Evolutionary conservation across 2,329 filamentous ascomycete genomes (phyloP), one percentile per base, ranked within the genome.

Genomic region (Leptographium galeiforme): DNA sequence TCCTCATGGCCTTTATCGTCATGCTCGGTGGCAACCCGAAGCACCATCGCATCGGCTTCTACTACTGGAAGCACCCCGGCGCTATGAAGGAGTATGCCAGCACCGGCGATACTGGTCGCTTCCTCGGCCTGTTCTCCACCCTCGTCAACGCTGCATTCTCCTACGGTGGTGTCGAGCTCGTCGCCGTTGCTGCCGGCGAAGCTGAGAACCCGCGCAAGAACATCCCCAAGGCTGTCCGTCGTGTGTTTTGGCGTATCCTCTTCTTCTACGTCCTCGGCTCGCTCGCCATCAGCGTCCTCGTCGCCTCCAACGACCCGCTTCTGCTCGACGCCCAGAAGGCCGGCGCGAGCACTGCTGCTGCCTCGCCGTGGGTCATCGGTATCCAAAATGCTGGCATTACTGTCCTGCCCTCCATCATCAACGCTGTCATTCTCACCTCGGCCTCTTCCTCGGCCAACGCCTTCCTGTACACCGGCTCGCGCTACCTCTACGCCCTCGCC

Each of bases 381-480:
- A 87, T 88, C 68, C 74, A 81, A 63, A 71, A 77, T 25, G 74
- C 84, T 6, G 74, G 78, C 12, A 87, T 90, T 60, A 67, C 70
- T 2, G 76, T 73, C 1, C 73, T 87, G 2, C 78, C 83, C 60
- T 78, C 70, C 53, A 77, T 82, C 61, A 78, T 82, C 62, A 82
- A 82, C 59, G 78, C 78, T 1, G 77, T 81, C 34, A 75, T 82
- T 54, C 69, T 82, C 66, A 81, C 77, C 1, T 75, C 72, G 18
- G 76, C 78, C 43, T 70, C 80, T 52, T 78, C 74, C 6, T 78
- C 79, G 0, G 78, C 75, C 6, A 82, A 82, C 59, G 75, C 79
- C 54, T 77, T 77, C 62, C 69, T 89, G 40, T 70, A 74, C 50
- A 70, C 77, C 1, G 80, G 79, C 39, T 81, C 79, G 0, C 73